Base-by-base conservation (phyloP, 73 alveolate species). In the Breviolum minutum region DNA sequence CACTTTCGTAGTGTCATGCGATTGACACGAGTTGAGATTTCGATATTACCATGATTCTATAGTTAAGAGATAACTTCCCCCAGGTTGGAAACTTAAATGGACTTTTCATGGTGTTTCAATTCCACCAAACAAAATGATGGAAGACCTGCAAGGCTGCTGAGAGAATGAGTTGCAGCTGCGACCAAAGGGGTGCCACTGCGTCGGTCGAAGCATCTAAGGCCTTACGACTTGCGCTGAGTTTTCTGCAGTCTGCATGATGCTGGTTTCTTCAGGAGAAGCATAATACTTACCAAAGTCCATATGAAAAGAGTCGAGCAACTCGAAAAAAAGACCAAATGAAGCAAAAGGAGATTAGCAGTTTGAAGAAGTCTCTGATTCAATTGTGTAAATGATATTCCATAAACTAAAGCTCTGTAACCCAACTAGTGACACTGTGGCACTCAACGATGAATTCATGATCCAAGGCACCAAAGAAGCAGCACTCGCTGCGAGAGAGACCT, bases 181-280 rank as follows among this genome's bases (percentile, higher is more conserved):
- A 60, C 95, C 96, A 90, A 9, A 90, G 76, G 29, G 96, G 96
- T 11, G 96, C 77, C 87, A 90, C 96, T 4, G 96, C 96, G 27
- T 90, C 96, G 13, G 63, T 90, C 77, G 87, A 69, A 32, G 69
- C 96, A 16, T 90, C 96, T 14, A 90, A 71, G n/a, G 96, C 95
- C 95, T 87, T 8, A n/a, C 16, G 22, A 77, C 63, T 6, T 8
- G 32, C 32, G 54, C 54, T n/a, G n/a, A n/a, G n/a, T n/a, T n/a
- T n/a, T n/a, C 54, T 40, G n/a, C n/a, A n/a, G n/a, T 40, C 54
- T 40, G 54, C 54, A 40, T 40, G 54, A 3, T 40, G 54, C 5
- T 40, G 0, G 54, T 40, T 40, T 40, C 0, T n/a, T n/a, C 0
- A 40, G 54, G 54, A 40, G 54, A 40, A 40, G 54, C 54, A 40